Conservation (phyloP, 2,329 filamentous ascomycete genomes). For the Ramichloridium luteum region DNA sequence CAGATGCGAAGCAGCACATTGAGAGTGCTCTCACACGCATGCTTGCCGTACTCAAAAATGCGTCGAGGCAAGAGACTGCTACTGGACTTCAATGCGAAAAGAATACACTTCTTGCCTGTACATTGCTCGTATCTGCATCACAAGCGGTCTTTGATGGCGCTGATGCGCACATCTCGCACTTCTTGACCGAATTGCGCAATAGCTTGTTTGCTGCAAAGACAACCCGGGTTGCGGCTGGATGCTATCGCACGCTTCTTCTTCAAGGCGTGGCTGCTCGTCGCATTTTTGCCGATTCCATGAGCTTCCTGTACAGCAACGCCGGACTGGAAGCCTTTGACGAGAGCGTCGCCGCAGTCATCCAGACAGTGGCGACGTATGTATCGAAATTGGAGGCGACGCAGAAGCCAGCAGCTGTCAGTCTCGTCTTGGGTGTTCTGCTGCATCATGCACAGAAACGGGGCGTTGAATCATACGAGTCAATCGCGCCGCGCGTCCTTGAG, state of each 20-base stretch:
- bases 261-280: slow-evolving; percentile 57
- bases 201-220: slow-evolving; percentile 73
- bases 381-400: slow-evolving; percentile 30
- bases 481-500: slow-evolving; percentile 64
- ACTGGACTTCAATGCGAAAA: slow-evolving; percentile 80
- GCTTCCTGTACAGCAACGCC: slow-evolving; percentile 53
- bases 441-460: slow-evolving; percentile 54
- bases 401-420: slow-evolving; percentile 50
- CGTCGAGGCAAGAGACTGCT: slow-evolving; percentile 63
- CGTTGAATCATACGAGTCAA: slow-evolving; percentile 49
- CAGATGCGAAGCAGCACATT: slow-evolving; percentile 53
- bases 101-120: slow-evolving; percentile 78
- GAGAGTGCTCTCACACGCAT: slow-evolving; percentile 74
- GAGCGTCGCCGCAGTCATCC: slow-evolving; percentile 56
- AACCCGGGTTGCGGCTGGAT: slow-evolving; percentile 80
- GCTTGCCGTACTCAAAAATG: slow-evolving; percentile 63
- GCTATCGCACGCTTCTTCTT: slow-evolving; percentile 72
- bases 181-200: slow-evolving; percentile 70
- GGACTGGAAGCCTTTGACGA: slow-evolving; percentile 69
- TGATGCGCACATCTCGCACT: slow-evolving; percentile 62
- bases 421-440: slow-evolving; percentile 68
- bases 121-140: slow-evolving; percentile 74
- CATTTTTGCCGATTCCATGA: slow-evolving; percentile 57
- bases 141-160: slow-evolving; percentile 50
- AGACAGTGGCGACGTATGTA: slow-evolving; percentile 65